Conservation (phyloP, 108 stramenopile species). For the Mediolabrus comicus region DNA sequence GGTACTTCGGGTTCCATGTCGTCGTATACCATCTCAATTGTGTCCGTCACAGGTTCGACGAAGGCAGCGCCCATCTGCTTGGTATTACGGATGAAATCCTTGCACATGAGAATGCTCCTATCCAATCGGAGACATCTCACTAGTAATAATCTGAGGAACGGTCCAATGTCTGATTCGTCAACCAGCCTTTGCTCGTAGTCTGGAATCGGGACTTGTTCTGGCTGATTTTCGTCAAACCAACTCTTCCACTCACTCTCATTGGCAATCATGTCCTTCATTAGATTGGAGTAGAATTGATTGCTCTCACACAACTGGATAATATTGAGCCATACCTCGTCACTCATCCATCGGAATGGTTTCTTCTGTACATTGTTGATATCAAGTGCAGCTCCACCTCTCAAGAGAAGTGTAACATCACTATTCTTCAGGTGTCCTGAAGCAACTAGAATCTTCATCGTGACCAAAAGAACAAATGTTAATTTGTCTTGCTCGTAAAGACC, state of each 20-base stretch:
- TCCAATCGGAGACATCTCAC: slow-evolving; percentile 86
- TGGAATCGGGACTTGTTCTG: slow-evolving; percentile 81
- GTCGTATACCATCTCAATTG: slow-evolving; percentile 85
- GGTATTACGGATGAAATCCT: slow-evolving; percentile 79
- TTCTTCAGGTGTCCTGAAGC: slow-evolving; percentile 68
- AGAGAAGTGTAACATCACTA: slow-evolving; percentile 74
- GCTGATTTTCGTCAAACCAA: slow-evolving; percentile 91
- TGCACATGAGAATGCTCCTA: slow-evolving; percentile 83
- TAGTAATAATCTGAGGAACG: slow-evolving; percentile 83
- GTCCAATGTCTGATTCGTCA: slow-evolving; percentile 69
- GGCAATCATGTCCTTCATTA: slow-evolving; percentile 73
- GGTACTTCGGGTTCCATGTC: slow-evolving; percentile 79
- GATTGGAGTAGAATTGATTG: slow-evolving; percentile 75
- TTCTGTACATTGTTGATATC: slow-evolving; percentile 78
- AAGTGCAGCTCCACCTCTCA: slow-evolving; percentile 87
- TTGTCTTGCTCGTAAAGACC: slow-evolving; percentile 92
- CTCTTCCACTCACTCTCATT: slow-evolving; percentile 81
- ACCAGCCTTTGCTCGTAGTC: slow-evolving; percentile 80
- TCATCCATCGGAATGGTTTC: slow-evolving; percentile 90
- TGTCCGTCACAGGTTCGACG: slow-evolving; percentile 92
- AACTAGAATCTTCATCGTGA: slow-evolving; percentile 89
- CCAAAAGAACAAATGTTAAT: slow-evolving; percentile 83
- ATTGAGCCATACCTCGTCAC: slow-evolving; percentile 86
- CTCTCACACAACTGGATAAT: slow-evolving; percentile 72
- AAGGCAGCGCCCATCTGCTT: slow-evolving; percentile 83